Conservation (phyloP, 208 protist genomes). For the Leptomonas pyrrhocoris region DNA sequence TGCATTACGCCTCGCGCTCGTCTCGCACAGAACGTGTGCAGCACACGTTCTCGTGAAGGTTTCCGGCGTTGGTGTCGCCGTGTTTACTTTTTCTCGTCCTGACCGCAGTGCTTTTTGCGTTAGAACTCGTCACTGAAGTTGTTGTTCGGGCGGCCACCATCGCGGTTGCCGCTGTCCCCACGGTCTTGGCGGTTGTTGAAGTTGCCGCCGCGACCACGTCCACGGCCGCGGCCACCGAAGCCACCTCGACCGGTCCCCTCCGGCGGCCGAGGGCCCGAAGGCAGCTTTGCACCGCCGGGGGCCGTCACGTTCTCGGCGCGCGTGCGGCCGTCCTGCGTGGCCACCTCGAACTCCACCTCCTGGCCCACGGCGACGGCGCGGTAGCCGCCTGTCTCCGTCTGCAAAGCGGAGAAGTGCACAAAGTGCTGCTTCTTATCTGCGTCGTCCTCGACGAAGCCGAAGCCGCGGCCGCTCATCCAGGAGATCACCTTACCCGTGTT, state of each 20-base stretch:
- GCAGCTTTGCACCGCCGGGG: slow-evolving; percentile 80
- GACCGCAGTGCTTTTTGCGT: too few relatives aligned
- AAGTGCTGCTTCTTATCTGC: slow-evolving; percentile 93
- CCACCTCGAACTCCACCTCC: slow-evolving; percentile 92
- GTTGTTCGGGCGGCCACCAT: slow-evolving; percentile 50
- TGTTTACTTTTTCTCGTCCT: not conserved
- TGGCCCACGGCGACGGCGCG: slow-evolving; percentile 84
- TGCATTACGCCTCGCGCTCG: too few relatives aligned
- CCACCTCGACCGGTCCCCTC: slow-evolving; percentile 49
- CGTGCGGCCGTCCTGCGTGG: slow-evolving; percentile 84
- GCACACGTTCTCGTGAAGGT: too few relatives aligned
- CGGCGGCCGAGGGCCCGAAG: slow-evolving; percentile 78
- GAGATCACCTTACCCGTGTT: slow-evolving; percentile 90
- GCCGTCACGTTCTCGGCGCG: slow-evolving; percentile 89
- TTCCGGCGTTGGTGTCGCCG: too few relatives aligned
- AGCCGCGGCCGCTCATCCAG: slow-evolving; percentile 90
- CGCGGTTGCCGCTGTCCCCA: slow-evolving; percentile 36
- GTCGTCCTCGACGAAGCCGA: slow-evolving; percentile 92
- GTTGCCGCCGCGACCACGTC: slow-evolving; percentile 37
- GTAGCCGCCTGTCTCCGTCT: slow-evolving; percentile 89
- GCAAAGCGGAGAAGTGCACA: slow-evolving; percentile 90
- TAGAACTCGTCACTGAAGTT: slow-evolving; percentile 90
- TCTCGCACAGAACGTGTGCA: too few relatives aligned
- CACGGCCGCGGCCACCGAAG: slow-evolving; percentile 47
- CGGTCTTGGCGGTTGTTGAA: slow-evolving; percentile 51